Evolutionary conservation across 176 grass and related monocot species (phyloP), one percentile per base, ranked within the genome.

Genomic region (Secale cereale): DNA sequence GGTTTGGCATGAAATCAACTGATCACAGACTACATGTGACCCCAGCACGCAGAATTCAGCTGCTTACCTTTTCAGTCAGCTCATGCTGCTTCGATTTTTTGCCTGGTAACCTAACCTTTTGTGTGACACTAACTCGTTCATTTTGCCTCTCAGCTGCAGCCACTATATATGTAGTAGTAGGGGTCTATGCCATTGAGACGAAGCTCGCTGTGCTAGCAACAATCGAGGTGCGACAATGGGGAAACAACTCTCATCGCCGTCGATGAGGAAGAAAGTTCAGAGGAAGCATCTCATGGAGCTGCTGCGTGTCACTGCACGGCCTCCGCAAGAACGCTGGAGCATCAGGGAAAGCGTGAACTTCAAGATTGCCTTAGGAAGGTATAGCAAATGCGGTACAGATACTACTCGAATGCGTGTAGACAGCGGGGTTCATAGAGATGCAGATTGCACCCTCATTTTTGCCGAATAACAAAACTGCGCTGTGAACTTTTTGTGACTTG

Each of bases 301-400:
- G 12, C 4, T 81, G 52, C 71, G 54, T 23, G 17, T 41, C 36
- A 69, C 61, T 40, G 78, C 88, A n/a, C 2, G 54, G 2, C 65
- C 78, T 31, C 83, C 78, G 19, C 40, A 78, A 45, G 79, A 86
- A 78, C 10, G 31, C 78, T 82, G 54, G 83, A 86, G 88, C 41
- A 82, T 82, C 56, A 86, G 41, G 64, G 65, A 82, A 50, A 74
- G 72, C 7, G 61, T 70, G 39, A 89, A 86, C 60, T 86, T 90
- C 72, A 78, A 70, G 40, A 82, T 82, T 65, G 79, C 65, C 39
- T 8, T 66, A 15, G 56, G 26, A 27, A 86, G 84, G 84, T 86
- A 78, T 13, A 31, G 0, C 81, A 39, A 31, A 41, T 39, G 31
- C 57, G 35, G 65, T 20, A 12, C 56, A 36, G 10, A 70, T 45